Base-by-base conservation (phyloP, 2,329 filamentous ascomycete genomes). In the Calonectria fujianensis region DNA sequence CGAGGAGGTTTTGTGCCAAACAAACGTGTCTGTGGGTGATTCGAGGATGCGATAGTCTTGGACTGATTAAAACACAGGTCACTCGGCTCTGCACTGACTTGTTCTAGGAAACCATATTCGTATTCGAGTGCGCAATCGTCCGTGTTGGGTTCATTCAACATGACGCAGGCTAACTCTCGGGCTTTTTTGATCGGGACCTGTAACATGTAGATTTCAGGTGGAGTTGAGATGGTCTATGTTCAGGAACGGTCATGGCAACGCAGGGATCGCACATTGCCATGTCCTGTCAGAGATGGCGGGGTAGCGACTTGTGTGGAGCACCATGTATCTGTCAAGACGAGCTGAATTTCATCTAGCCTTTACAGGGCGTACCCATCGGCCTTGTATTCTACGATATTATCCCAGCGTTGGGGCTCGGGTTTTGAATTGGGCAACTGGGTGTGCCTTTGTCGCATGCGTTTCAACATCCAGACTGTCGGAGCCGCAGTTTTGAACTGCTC, bases 151-250 rank as follows among this genome's bases (percentile, higher is more conserved):
- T 41, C 35, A 27, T 18, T 63, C 57, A 41, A 63, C 35, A 63
- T 63, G 57, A 63, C 18, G 24, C 39, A 7, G 13, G 14, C 57
- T 41, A 41, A 24, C n/a, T 14, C 57, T 39, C 37, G n/a, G 14
- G 5, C 45, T 48, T 29, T 63, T 41, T 27, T 16, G n/a, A 31
- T 63, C 37, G 24, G 35, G 57, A 63, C 57, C 57, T 63, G 57
- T 63, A 63, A 63, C 37, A 63, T 20, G 14, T 63, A 63, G 10
- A 63, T 29, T 63, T 24, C 18, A 20, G 24, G 57, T 63, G 57
- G 57, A 63, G 57, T 63, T 63, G 35, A 27, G 35, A 29, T 63
- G 35, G 24, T 63, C 57, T 18, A 63, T 18, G 57, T 63, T 63
- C 57, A 41, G 57, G 57, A 63, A 63, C 57, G 20, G 29, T 57